Percentiles rank a stretch among this genome's conserved stretches.
phyloP scores from a whole-genome alignment of 2,329 filamentous ascomycete species.

The Coniochaeta ligniaria region DNA sequence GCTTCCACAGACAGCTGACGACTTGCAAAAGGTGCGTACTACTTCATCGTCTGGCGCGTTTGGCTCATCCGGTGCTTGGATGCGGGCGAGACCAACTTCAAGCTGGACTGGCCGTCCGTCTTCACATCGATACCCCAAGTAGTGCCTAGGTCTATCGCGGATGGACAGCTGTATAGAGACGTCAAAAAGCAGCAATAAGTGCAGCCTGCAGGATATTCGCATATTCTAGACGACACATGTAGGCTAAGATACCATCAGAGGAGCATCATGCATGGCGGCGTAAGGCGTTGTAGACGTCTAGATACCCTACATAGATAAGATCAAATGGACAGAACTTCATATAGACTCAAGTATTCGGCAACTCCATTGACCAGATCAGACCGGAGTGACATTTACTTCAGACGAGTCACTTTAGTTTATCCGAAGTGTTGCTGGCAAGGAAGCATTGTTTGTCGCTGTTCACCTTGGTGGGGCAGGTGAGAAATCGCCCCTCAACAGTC shows the following conservation, averaged over 20 bases:
- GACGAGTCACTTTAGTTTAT: no score
- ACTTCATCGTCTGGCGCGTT: conserved; percentile 77
- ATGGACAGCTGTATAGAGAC: background rate
- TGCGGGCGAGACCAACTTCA: conserved; percentile 63
- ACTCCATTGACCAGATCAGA: background rate
- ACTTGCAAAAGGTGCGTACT: conserved; percentile 46
- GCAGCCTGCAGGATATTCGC: background rate
- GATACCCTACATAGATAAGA: background rate
- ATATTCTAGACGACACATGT: background rate
- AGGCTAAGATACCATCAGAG: background rate
- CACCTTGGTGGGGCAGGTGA: background rate
- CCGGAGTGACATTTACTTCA: background rate
- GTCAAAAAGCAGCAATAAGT: background rate
- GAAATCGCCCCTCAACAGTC: background rate
- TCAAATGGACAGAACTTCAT: background rate
- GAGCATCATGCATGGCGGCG: background rate
- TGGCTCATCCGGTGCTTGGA: conserved; percentile 75
- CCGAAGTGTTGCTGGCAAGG: no score
- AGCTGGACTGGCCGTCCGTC: conserved; percentile 58
- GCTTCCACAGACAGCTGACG: background rate
- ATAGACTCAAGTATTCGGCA: background rate
- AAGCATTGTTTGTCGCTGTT: background rate
- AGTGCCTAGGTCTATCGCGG: conserved; percentile 17
- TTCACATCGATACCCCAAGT: conserved; percentile 43
- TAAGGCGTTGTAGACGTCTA: background rate